Evolutionary conservation across 2,329 filamentous ascomycete species (phyloP), one percentile per base, ranked within the genome.

Genomic region (Diaporthe vaccinii): DNA sequence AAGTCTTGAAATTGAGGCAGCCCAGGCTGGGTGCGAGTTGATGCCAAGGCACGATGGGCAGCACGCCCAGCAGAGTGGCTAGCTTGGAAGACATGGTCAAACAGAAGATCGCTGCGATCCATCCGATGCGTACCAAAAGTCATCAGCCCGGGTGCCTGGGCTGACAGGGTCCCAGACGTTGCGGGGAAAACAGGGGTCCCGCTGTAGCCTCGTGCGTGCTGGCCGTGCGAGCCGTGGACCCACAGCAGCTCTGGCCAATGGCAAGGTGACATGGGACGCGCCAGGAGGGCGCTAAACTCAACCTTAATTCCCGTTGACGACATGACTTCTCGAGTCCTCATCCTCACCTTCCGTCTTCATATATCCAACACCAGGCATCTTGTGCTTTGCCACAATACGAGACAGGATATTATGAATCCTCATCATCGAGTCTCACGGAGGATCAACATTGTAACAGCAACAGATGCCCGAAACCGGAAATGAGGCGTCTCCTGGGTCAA

Each of bases 271-370:
- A 22, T 15, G 4, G 8, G 15, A 3, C 7, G 34, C 31, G 49
- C 65, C 41, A 69, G 34, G 14, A 22, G 22, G 14, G n/a, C 65
- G 31, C 65, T 69, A 55, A 69, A 55, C n/a, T 22, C 65, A 69
- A 69, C 65, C 65, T 69, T 69, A 69, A 69, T 69, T 69, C 65
- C 31, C 65, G 46, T 69, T 69, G 65, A 69, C 65, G 65, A 69
- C 65, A 69, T 51, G 46, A 69, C 65, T 69, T 53, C 46, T 36
- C 5, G 20, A n/a, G 7, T 25, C 12, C 62, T 53, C 62, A 39
- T 68, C 20, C 46, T 25, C 46, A 25, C 22, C 31, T 68, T 36
- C 46, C 31, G 15, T 14, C 34, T 20, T 53, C 22, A 53, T 39
- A 55, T 55, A 28, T 41, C 31, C 46, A 41, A 22, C 34, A 69